A percentile compares a stretch with the other conserved stretches of the same genome.
Evolutionary conservation across 1,284 basidiomycete genomes (phyloP).

Genomic region (Sporisorium exsertum): DNA sequence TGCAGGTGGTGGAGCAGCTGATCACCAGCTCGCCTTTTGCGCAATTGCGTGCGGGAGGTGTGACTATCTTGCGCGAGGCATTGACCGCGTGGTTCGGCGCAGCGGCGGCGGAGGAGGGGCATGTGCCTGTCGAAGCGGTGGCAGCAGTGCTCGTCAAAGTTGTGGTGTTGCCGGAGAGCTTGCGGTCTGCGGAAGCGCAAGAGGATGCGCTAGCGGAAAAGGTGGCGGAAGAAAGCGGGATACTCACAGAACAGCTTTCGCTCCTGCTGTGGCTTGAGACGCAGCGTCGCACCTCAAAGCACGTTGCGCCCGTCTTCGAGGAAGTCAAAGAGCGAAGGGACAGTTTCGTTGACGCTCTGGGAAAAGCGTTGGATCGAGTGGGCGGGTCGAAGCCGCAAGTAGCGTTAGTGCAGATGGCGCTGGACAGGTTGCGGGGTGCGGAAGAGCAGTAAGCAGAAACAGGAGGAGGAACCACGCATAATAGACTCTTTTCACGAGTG

Average conservation of each 20-base stretch:
- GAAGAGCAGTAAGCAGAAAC: neutral
- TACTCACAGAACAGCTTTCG: slow-evolving; percentile 27
- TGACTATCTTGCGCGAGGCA: slow-evolving; percentile 30
- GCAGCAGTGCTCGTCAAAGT: slow-evolving; percentile 16
- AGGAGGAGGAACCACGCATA: neutral
- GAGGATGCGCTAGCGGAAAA: neutral
- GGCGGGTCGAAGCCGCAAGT: neutral
- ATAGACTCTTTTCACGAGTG: neutral
- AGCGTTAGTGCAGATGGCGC: neutral
- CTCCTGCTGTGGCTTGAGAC: slow-evolving; percentile 28
- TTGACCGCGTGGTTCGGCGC: neutral
- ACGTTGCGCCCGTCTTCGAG: neutral
- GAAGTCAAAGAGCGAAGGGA: neutral
- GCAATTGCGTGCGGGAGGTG: slow-evolving; percentile 45
- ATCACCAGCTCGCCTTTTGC: slow-evolving; percentile 51
- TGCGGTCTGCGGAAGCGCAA: neutral
- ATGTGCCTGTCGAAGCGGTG: neutral
- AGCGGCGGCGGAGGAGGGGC: neutral
- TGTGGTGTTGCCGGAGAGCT: slow-evolving; percentile 1
- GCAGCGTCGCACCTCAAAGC: neutral
- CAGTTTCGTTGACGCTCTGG: neutral
- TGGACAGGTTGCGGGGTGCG: neutral
- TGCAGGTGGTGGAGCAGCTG: slow-evolving; percentile 38
- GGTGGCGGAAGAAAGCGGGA: slow-evolving; percentile 20
- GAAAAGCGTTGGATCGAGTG: neutral